phyloP scores from a whole-genome alignment of 2,329 filamentous ascomycete species.

The Cercospora zeae-maydis region DNA sequence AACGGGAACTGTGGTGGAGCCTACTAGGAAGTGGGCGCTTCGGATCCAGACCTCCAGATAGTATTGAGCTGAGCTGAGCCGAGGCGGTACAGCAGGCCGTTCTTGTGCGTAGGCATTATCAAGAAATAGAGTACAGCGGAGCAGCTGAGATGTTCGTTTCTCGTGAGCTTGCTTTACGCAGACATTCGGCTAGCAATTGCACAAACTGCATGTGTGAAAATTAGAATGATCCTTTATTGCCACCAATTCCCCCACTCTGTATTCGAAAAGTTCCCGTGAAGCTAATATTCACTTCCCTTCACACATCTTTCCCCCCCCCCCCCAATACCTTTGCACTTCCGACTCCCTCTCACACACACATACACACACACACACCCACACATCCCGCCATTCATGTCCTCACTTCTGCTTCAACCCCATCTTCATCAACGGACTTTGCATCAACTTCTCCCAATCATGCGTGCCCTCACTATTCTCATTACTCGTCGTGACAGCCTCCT shows the following conservation, averaged over 20 bases:
- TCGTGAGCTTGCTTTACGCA: neutral
- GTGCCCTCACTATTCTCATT: conserved; percentile 19
- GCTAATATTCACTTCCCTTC: too few species aligned
- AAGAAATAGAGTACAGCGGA: neutral
- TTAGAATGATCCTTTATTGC: neutral
- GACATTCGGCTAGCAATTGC: neutral
- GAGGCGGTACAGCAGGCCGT: neutral
- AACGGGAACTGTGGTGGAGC: neutral
- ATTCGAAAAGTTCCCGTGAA: too few species aligned
- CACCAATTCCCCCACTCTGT: too few species aligned
- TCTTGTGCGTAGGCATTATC: neutral
- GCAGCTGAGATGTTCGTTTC: neutral
- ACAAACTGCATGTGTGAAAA: neutral
- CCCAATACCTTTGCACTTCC: neutral
- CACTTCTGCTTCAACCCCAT: conserved; percentile 21
- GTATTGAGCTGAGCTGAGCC: neutral
- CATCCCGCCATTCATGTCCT: neutral
- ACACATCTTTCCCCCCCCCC: too few species aligned
- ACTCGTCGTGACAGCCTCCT: conserved; percentile 14
- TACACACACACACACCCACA: neutral
- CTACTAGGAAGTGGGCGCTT: neutral
- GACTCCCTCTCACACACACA: neutral
- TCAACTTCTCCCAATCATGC: conserved; percentile 20
- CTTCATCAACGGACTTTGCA: conserved; percentile 21
- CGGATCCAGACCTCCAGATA: neutral